Base-by-base conservation (phyloP, 441 rosid species). In the Gossypium schwendimanii region DNA sequence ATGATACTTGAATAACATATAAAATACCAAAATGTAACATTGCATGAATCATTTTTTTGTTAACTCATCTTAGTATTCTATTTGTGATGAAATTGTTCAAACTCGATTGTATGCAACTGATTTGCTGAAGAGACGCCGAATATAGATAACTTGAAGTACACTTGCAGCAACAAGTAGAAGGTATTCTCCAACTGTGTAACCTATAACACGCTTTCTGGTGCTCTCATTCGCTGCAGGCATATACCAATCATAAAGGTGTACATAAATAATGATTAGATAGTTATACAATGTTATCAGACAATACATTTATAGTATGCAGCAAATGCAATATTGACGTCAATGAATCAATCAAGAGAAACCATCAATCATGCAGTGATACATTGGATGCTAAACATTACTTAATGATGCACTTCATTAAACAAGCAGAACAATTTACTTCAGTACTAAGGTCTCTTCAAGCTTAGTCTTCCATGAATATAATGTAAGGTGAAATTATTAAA, bases 51-150 rank as follows among this genome's bases (percentile, higher is more conserved):
- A 3, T 3, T 3, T 54, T 54, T 54, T 54, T 20, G 24, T 54
- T 21, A 54, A 20, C 59, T 54, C 28, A 9, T 54, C 59, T 54
- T 54, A 20, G 26, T 23, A 54, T 54, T 52, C 26, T 54, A 0
- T 23, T 12, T 54, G 23, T 9, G 31, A 21, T 1, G 26, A 39
- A 39, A 47, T 8, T 26, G 61, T 69, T 89, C 83, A 91, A 78
- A 91, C 98, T 67, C 97, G 84, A 79, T 87, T 91, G 84, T 90
- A 95, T 53, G 89, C 95, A 64, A 91, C 91, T 6, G 97, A 91
- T 79, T 92, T 89, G 93, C 97, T 95, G 81, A 95, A 95, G 78
- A 95, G 97, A 75, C 84, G 92, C 26, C 99, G 97, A 64, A 91
- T 88, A 78, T 89, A 93, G 0, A 87, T 52, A 8, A 90, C 97